Conservation (phyloP, 345 rosid species). For the Gossypium raimondii region DNA sequence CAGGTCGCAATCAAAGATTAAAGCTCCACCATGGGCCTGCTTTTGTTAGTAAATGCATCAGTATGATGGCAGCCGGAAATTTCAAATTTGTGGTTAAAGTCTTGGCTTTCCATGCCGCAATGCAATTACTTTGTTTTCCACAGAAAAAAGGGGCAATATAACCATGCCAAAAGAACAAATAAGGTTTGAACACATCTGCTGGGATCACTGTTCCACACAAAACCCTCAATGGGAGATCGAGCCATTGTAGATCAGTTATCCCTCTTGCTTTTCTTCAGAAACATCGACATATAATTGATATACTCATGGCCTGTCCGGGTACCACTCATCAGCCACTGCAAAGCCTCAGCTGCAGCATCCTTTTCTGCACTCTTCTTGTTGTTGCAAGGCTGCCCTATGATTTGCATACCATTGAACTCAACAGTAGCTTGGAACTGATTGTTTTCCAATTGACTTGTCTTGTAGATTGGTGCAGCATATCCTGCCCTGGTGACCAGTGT, state of each 20-base stretch:
- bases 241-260: constrained; percentile 35
- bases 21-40: background rate
- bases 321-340: constrained; percentile 69
- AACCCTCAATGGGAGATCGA: background rate
- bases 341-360: constrained; percentile 92
- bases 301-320: constrained; percentile 41
- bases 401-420: constrained; percentile 68
- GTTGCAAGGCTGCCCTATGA: constrained; percentile 76
- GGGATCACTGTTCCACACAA: background rate
- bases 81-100: background rate
- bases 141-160: background rate
- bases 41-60: background rate
- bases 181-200: background rate
- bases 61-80: background rate
- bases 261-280: constrained; percentile 76
- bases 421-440: constrained; percentile 65
- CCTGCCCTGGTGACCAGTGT: constrained; percentile 84
- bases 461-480: constrained; percentile 57
- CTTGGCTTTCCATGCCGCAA: background rate
- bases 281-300: constrained; percentile 57
- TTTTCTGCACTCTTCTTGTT: constrained; percentile 93
- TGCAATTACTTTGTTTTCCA: background rate
- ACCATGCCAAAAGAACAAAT: constrained; percentile 10
- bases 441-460: constrained; percentile 69
- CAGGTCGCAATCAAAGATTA: background rate